Evolutionary conservation across 148 eudicot genomes (phyloP).

Genomic region (Fagopyrum tataricum): DNA sequence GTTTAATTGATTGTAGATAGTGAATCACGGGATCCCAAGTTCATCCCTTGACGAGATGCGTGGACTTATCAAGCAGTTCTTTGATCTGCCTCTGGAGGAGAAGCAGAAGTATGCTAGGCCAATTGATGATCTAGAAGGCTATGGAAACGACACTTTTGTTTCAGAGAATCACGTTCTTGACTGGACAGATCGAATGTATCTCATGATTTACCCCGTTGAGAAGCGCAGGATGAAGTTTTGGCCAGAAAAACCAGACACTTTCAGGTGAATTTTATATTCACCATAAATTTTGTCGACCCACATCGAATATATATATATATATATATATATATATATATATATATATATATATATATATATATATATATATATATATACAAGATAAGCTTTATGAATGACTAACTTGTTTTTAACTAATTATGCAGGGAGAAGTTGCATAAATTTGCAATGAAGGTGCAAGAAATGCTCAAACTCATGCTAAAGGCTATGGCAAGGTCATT

Average conservation of each 20-base stretch:
- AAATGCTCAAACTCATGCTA: constrained; percentile 15
- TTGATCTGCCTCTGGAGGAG: constrained; percentile 46
- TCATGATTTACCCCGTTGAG: constrained; percentile 30
- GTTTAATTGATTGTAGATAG: too few species aligned
- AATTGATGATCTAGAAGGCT: constrained; percentile 41
- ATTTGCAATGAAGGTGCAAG: neutral
- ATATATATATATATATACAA: too few species aligned
- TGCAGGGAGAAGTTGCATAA: constrained; percentile 6
- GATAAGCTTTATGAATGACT: too few species aligned
- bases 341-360: too few species aligned
- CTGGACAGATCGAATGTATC: constrained; percentile 64
- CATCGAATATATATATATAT: too few species aligned
- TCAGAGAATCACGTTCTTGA: constrained; percentile 42
- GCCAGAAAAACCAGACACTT: constrained; percentile 51
- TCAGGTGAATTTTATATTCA: constrained; percentile 27
- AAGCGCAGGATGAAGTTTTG: constrained; percentile 38
- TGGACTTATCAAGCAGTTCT: constrained; percentile 37
- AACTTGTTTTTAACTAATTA: neutral
- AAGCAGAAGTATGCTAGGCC: constrained; percentile 36
- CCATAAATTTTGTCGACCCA: neutral
- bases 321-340: too few species aligned
- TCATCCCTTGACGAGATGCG: constrained; percentile 46
- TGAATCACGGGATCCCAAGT: constrained; percentile 48
- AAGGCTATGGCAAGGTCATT: constrained; percentile 36
- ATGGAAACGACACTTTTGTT: constrained; percentile 42